Evolutionary conservation across 768 basidiomycete species (phyloP).

Genomic region (Jaapia argillacea): DNA sequence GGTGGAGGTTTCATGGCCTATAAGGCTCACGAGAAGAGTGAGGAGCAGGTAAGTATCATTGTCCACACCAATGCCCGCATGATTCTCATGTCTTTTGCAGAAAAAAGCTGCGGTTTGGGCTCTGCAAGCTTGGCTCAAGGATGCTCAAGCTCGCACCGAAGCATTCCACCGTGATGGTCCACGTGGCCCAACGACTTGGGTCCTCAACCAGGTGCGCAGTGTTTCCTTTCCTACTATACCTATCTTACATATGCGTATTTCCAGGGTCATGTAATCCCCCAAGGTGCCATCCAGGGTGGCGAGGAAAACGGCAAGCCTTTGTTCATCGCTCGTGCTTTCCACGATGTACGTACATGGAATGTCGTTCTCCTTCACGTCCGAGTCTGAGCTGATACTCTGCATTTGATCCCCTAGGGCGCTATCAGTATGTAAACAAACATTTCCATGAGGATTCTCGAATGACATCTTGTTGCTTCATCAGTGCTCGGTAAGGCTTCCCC

Average conservation of each 20-base stretch:
- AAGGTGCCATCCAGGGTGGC: constrained; percentile 45
- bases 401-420: constrained; percentile 39
- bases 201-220: constrained; percentile 36
- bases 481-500: constrained; percentile 59
- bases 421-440: constrained; percentile 32
- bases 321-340: constrained; percentile 50
- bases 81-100: constrained; percentile 18
- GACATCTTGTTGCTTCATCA: constrained; percentile 16
- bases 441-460: constrained; percentile 1
- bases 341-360: constrained; percentile 29
- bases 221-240: no score
- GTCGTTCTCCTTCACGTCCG: constrained; percentile 2
- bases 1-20: constrained; percentile 42
- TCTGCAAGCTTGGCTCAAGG: constrained; percentile 41
- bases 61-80: not conserved
- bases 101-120: constrained; percentile 42
- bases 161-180: constrained; percentile 35
- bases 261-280: constrained; percentile 50
- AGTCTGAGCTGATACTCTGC: constrained; percentile 2
- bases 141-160: constrained; percentile 44
- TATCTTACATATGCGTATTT: no score
- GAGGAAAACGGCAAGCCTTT: constrained; percentile 39
- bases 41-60: constrained; percentile 40
- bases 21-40: constrained; percentile 44
- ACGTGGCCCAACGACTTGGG: constrained; percentile 46